Base-by-base conservation (phyloP, 176 grass and related monocot genomes). In the Canna indica region DNA sequence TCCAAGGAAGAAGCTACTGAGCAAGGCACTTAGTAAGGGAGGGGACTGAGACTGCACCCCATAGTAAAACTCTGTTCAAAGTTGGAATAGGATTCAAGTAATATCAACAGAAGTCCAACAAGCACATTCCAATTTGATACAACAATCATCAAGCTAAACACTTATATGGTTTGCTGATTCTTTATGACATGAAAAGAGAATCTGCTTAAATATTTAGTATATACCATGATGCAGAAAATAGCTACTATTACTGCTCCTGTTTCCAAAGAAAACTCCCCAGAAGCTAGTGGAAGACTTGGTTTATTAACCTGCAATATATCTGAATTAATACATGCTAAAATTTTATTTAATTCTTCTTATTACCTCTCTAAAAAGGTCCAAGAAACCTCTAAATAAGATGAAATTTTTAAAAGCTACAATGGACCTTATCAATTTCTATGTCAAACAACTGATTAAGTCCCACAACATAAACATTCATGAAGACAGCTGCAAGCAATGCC, bases 401-500 rank as follows among this genome's bases (percentile, higher is more conserved):
- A 73, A 13, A 48, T 53, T 41, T 29, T 2, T 33, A 26, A 27
- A 47, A 44, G 45, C 33, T 57, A 59, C 18, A 16, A 53, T 30
- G 24, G 50, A 84, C 87, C 91, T 95, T 88, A 39, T 95, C 91
- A 41, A 95, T 95, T 66, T 85, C 77, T 61, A 95, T 79, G 57
- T 95, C 91, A 75, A 77, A 95, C 42, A 91, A 66, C 60, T 88
- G 91, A 73, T 95, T 95, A 54, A 95, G 39, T 10, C 91, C 85
- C 35, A 95, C 91, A 6, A 95, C 85, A 76, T 95, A 91, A 41
- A 95, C 77, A 67, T 95, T 91, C 91, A 91, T 95, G 77, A 71
- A 91, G 79, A 95, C 68, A 34, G 91, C 85, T 1, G 91, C 69
- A 4, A 70, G 31, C 57, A 95, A 76, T 69, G 91, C 87, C 91